phyloP scores from a whole-genome alignment of 164 flowering plant genomes.

The Stephania yunnanensis region DNA sequence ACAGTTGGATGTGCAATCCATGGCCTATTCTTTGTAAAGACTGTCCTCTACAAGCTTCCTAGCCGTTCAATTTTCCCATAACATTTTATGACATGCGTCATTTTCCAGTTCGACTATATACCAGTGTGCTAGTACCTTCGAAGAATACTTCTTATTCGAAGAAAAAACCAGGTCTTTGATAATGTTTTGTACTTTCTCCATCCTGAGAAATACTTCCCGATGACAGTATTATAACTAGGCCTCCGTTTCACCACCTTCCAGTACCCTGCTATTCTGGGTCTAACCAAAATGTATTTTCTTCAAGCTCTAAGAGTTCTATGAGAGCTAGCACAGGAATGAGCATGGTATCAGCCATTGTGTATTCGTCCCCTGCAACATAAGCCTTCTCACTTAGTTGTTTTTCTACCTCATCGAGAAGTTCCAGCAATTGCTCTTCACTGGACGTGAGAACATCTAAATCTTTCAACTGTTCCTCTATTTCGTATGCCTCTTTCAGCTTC shows the following conservation, averaged over 20 bases:
- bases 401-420: slow-evolving; percentile 78
- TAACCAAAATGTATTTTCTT: slow-evolving; percentile 52
- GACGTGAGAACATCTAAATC: slow-evolving; percentile 35
- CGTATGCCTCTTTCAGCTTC: slow-evolving; percentile 68
- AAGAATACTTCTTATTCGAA: slow-evolving; percentile 48
- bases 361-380: slow-evolving; percentile 68
- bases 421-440: slow-evolving; percentile 50
- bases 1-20: background rate
- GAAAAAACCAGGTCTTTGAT: slow-evolving; percentile 58
- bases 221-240: slow-evolving; percentile 71
- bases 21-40: background rate
- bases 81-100: background rate
- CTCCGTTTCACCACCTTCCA: slow-evolving; percentile 59
- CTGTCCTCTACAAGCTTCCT: background rate
- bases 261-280: slow-evolving; percentile 61
- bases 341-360: slow-evolving; percentile 74
- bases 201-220: slow-evolving; percentile 71
- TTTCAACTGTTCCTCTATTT: slow-evolving; percentile 65
- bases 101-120: background rate
- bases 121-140: slow-evolving; percentile 39
- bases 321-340: slow-evolving; percentile 73
- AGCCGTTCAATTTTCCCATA: background rate
- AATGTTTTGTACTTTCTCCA: slow-evolving; percentile 80
- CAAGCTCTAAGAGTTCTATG: slow-evolving; percentile 52
- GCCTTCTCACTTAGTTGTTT: slow-evolving; percentile 43